These are phyloP conservation scores for Phaeosphaeria sp. DNA, from an alignment of 2,329 filamentous ascomycete species.

Conservation along the genomic window DNA sequence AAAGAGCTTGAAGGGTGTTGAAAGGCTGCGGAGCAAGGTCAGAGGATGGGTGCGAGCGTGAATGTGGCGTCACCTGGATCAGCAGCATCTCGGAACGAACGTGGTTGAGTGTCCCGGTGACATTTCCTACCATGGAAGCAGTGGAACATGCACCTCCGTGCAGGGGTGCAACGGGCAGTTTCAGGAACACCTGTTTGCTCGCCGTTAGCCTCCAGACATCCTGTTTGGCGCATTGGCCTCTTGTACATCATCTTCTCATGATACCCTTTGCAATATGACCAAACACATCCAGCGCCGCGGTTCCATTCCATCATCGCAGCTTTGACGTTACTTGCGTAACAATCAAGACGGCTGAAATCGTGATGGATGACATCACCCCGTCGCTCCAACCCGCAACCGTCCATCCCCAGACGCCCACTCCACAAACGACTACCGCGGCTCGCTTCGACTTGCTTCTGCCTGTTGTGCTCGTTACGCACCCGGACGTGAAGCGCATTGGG, in stretches of 20 bases:
- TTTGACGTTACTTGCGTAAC: neutral
- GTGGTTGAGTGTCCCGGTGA: neutral
- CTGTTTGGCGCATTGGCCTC: neutral
- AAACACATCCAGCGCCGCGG: neutral
- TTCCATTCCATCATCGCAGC: neutral
- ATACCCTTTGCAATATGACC: conserved; percentile 1
- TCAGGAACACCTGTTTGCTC: neutral
- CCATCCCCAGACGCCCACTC: conserved; percentile 1
- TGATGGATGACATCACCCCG: conserved; percentile 23
- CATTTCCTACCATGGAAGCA: neutral
- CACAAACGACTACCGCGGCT: conserved; percentile 2
- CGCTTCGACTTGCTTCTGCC: conserved; percentile 1
- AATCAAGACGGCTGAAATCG: conserved; percentile 1
- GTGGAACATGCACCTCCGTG: neutral
- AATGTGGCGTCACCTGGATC: neutral
- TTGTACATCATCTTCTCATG: neutral
- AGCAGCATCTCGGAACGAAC: neutral
- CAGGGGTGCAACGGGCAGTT: neutral
- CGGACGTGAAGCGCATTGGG: neutral
- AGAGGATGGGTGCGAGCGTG: conserved; percentile 20
- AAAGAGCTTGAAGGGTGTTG: conserved; percentile 16
- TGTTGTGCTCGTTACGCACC: neutral
- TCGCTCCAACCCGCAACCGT: conserved; percentile 13
- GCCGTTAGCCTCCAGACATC: neutral
- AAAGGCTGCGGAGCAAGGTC: conserved; percentile 19